phyloP scores from a whole-genome alignment of 2,329 filamentous ascomycete species.

The Fusarium burgessii region DNA sequence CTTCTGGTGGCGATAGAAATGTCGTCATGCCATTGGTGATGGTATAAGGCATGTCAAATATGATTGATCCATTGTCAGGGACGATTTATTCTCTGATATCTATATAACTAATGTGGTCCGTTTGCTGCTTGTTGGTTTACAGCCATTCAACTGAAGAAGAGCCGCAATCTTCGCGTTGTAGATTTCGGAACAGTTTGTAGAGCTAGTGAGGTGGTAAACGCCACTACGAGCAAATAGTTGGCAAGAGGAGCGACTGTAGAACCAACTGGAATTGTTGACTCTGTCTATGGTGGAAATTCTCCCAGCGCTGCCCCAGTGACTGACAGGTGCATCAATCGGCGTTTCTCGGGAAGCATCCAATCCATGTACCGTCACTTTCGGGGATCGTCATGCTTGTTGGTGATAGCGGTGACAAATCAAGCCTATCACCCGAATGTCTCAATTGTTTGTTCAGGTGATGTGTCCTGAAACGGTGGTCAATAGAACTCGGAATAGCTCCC shows the following conservation, averaged over 20 bases:
- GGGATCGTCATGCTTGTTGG: background rate
- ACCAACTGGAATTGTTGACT: background rate
- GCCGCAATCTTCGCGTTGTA: background rate
- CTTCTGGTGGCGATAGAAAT: slow-evolving; percentile 43
- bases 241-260: fast-evolving
- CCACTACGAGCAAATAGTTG: background rate
- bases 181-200: background rate
- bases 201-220: background rate
- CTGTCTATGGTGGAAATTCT: fast-evolving
- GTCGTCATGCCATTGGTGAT: slow-evolving; percentile 42
- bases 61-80: fast-evolving
- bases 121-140: background rate
- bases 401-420: fast-evolving
- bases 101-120: background rate
- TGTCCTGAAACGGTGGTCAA: background rate
- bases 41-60: slow-evolving; percentile 17
- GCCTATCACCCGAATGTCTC: too few species aligned
- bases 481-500: background rate
- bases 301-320: too few species aligned
- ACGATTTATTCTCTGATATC: background rate
- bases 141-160: background rate
- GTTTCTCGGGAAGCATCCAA: background rate
- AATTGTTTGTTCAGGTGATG: background rate
- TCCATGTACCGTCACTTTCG: background rate
- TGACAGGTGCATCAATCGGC: fast-evolving